Base-by-base conservation (phyloP, 306 rosid genomes). In the Sophora flavescens region DNA sequence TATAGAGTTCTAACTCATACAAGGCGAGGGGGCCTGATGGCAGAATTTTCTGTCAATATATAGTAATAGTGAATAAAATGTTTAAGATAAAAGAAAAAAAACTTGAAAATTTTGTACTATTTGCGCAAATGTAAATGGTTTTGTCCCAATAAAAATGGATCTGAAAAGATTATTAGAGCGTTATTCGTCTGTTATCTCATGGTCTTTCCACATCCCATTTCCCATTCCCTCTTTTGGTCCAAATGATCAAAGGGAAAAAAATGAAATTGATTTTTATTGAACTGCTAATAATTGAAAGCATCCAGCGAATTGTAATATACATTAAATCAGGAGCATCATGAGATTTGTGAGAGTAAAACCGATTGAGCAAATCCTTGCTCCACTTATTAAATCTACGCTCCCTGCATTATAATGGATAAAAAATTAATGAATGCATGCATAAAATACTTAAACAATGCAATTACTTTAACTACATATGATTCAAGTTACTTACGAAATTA, bases 401-500 rank as follows among this genome's bases (percentile, higher is more conserved):
- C 87, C 89, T 88, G 86, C 84, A 83, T 54, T 16, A 64, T 16
- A 68, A 69, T 45, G 36, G 72, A 16, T 36, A 10, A 1, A 12
- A 38, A 22, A 22, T 48, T 26, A 65, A 9, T 63, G 4, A 64
- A 54, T 44, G 16, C 22, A 36, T 28, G 4, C n/a, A 38, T 35
- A 32, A 15, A 64, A 36, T 16, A 17, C 16, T 47, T 47, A 47
- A 47, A 12, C 52, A 12, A 1, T 47, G 15, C 15, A 12, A 47
- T 47, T 47, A 47, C 8, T 39, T 1, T 13, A 12, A 47, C 1
- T 16, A 33, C 11, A 45, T 14, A 61, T 53, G 2, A 33, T 50
- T 47, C 2, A 6, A 68, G 33, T 70, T 22, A 82, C 90, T 85
- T 82, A 86, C 94, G 13, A 72, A 41, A 83, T 77, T 56, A 64